These are phyloP conservation scores for Neopestalotiopsis sp. DNA, from an alignment of 2,329 filamentous ascomycete genomes.

Conservation along the genomic window DNA sequence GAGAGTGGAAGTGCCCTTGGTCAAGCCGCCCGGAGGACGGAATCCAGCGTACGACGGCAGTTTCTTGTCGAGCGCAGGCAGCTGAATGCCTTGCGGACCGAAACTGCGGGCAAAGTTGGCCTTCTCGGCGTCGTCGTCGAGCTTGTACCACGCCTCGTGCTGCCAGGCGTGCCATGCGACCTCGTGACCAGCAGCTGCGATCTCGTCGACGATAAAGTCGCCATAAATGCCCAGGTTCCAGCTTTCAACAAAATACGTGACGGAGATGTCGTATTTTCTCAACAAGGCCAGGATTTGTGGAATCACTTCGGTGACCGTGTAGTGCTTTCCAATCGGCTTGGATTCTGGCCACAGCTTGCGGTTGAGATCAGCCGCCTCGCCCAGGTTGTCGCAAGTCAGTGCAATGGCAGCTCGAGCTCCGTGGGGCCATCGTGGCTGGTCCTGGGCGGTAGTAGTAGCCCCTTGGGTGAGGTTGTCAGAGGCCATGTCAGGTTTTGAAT, in stretches of 20 bases:
- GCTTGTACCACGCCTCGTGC: conserved; percentile 10
- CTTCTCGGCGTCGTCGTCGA: neutral
- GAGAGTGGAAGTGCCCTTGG: neutral
- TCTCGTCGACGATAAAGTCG: neutral
- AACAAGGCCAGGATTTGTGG: neutral
- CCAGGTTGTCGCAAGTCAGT: neutral
- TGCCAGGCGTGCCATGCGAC: conserved; percentile 10
- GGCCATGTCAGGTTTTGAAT: too few relatives aligned
- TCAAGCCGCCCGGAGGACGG: neutral
- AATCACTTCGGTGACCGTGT: neutral
- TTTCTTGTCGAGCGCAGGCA: neutral
- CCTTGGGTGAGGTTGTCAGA: too few relatives aligned
- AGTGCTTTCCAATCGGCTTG: conserved; percentile 1
- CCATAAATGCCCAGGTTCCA: conserved; percentile 5
- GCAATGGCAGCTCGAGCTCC: conserved; percentile 4
- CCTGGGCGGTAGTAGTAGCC: neutral
- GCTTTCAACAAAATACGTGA: neutral
- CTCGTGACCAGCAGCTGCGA: conserved; percentile 2
- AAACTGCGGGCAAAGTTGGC: conserved; percentile 7
- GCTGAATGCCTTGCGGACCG: neutral
- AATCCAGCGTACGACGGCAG: neutral
- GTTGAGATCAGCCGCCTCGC: conserved; percentile 4
- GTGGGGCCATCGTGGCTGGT: conserved; percentile 1
- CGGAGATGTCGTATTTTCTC: neutral
- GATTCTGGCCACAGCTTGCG: conserved; percentile 1